A percentile compares a stretch with the other conserved stretches of the same genome.
Conservation (phyloP, 1,284 basidiomycete genomes). For the Rhizoctonia solani region DNA sequence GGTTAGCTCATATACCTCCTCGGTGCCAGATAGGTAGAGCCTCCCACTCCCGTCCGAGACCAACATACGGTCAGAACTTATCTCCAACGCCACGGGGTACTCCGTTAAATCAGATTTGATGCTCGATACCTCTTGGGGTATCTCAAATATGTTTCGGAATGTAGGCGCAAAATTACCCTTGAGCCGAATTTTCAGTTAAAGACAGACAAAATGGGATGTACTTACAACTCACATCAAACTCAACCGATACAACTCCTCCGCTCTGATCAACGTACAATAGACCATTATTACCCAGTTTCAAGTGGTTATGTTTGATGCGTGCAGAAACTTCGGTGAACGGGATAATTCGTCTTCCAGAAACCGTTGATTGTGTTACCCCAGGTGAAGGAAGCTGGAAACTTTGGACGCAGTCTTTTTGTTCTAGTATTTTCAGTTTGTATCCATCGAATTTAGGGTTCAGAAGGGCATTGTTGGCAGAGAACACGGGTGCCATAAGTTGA, state of each 20-base stretch:
- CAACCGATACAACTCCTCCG: constrained; percentile 65
- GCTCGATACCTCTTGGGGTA: constrained; percentile 37
- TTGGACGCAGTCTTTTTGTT: constrained; percentile 31
- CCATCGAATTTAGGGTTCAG: constrained; percentile 85
- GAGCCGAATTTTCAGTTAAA: constrained; percentile 60
- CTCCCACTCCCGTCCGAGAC: constrained; percentile 74
- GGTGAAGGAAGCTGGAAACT: constrained; percentile 52
- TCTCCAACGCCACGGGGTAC: constrained; percentile 74
- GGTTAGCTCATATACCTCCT: constrained; percentile 13
- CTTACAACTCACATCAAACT: constrained; percentile 56
- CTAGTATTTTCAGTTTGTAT: constrained; percentile 60
- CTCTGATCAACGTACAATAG: constrained; percentile 71
- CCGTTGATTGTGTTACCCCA: constrained; percentile 56
- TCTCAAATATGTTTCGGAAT: constrained; percentile 38
- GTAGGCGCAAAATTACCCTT: constrained; percentile 43
- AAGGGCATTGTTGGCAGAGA: constrained; percentile 50
- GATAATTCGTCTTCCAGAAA: constrained; percentile 59
- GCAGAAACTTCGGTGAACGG: constrained; percentile 82
- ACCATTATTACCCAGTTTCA: constrained; percentile 56
- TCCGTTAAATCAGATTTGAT: constrained; percentile 54
- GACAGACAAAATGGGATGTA: constrained; percentile 51
- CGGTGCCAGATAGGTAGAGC: constrained; percentile 57
- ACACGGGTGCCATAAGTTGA: constrained; percentile 31
- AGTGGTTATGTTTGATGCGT: constrained; percentile 84
- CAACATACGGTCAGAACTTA: constrained; percentile 57